A percentile compares a stretch with the other conserved stretches of the same genome.
Conservation (phyloP, 2,329 filamentous ascomycete species). For the Penicillium vulpinum region DNA sequence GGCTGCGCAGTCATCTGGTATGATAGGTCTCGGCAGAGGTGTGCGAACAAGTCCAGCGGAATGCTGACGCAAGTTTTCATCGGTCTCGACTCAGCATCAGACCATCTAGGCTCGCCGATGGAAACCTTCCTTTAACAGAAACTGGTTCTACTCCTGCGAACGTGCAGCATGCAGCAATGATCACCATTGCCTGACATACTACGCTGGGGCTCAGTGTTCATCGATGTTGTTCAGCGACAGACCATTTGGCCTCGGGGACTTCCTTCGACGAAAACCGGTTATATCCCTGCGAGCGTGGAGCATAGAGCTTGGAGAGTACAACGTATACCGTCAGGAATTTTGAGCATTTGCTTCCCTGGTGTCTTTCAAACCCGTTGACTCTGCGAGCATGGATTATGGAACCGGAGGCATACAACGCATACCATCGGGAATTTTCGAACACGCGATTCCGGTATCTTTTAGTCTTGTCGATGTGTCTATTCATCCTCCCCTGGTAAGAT, state of each 20-base stretch:
- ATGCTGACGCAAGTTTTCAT: not conserved
- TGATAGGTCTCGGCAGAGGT: not conserved
- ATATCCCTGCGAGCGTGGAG: not conserved
- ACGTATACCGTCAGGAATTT: not conserved
- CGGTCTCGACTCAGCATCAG: not conserved
- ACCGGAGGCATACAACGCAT: not conserved
- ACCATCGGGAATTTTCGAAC: not conserved
- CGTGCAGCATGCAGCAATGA: not conserved
- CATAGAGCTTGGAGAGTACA: not conserved
- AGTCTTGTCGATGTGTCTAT: no score
- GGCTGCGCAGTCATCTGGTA: not conserved
- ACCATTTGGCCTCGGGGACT: not conserved
- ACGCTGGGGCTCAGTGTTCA: not conserved
- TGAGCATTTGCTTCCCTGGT: not conserved
- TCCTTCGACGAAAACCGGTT: not conserved
- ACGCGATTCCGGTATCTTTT: no score
- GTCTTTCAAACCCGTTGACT: no score
- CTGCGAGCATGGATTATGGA: no score
- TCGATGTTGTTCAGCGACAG: not conserved
- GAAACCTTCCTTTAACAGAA: not conserved
- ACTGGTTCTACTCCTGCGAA: not conserved
- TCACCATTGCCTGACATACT: not conserved
- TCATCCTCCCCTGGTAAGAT: no score
- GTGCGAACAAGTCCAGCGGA: not conserved
- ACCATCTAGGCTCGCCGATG: not conserved